phyloP scores from a whole-genome alignment of 1,284 basidiomycete species.

The Papiliotrema fonsecae region DNA sequence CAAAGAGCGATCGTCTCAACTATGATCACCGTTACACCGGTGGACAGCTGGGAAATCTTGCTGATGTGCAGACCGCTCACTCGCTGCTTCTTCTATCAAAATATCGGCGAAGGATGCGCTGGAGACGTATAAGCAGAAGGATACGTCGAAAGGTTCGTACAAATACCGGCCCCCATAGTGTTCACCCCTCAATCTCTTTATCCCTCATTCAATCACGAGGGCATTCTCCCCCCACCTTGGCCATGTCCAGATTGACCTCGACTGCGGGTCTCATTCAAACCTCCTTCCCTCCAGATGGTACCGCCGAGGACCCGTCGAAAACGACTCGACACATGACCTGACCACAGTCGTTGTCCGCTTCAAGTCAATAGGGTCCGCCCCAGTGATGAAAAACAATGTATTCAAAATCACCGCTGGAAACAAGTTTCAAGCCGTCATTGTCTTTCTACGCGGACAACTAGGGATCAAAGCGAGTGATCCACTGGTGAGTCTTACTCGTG shows the following conservation, averaged over 20 bases:
- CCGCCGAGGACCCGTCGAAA: too few species aligned
- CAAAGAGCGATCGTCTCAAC: too few species aligned
- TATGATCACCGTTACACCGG: too few species aligned
- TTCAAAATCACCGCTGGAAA: constrained; percentile 96
- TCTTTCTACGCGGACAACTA: constrained; percentile 85
- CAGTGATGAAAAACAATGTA: constrained; percentile 97
- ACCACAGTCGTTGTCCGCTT: constrained; percentile 85
- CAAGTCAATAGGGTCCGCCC: constrained; percentile 97
- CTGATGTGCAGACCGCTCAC: constrained; percentile 7
- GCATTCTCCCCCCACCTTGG: neutral
- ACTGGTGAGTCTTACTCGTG: constrained; percentile 57
- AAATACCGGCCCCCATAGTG: too few species aligned
- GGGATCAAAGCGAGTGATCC: constrained; percentile 84
- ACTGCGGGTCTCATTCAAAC: too few species aligned
- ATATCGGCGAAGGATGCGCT: constrained; percentile 58
- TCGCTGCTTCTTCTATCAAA: constrained; percentile 21
- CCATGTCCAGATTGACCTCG: neutral
- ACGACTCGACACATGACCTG: too few species aligned
- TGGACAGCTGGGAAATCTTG: too few species aligned
- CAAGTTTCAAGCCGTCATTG: constrained; percentile 90
- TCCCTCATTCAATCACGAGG: too few species aligned
- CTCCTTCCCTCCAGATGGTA: too few species aligned
- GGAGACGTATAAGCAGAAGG: constrained; percentile 77
- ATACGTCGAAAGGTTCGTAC: constrained; percentile 59
- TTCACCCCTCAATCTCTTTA: too few species aligned